phyloP scores from a whole-genome alignment of 192 early-diverging fungal genomes.

The Allomyces macrogynus region DNA sequence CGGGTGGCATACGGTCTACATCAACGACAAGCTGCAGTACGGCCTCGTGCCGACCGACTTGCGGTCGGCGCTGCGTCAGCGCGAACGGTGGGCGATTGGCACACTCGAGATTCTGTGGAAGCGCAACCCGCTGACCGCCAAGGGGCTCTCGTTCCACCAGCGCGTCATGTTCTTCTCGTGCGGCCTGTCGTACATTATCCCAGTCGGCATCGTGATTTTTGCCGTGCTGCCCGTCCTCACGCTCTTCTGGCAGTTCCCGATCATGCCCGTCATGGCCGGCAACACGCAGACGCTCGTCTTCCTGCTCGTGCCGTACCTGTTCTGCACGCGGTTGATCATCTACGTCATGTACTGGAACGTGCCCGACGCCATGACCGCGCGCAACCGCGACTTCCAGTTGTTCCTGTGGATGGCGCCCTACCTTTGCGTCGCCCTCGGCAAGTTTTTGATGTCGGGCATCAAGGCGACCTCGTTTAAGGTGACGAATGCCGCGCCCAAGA shows the following conservation, averaged over 20 bases:
- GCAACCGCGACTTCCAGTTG: constrained; percentile 4
- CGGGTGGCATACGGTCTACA: constrained; percentile 1
- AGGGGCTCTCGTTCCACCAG: constrained; percentile 3
- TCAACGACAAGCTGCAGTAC: constrained; percentile 1
- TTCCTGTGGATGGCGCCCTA: constrained; percentile 4
- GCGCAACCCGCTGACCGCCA: constrained; percentile 2
- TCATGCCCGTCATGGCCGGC: background rate
- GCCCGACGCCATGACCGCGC: background rate
- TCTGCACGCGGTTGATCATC: background rate
- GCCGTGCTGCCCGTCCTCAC: background rate
- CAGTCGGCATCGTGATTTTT: background rate
- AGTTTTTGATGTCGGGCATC: background rate
- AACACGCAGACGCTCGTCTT: constrained; percentile 1
- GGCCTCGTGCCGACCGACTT: constrained; percentile 1
- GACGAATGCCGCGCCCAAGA: constrained; percentile 1
- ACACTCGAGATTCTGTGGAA: constrained; percentile 2
- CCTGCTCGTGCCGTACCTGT: constrained; percentile 1
- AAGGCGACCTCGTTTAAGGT: constrained; percentile 1
- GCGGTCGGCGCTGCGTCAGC: background rate
- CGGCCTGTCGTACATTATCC: constrained; percentile 3
- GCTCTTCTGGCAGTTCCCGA: constrained; percentile 1
- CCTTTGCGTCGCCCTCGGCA: background rate
- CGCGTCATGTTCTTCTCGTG: constrained; percentile 4
- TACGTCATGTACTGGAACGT: constrained; percentile 2
- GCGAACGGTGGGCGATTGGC: constrained; percentile 3